Base-by-base conservation (phyloP, 1,284 basidiomycete genomes). In the Cutaneotrichosporon dermatis region DNA sequence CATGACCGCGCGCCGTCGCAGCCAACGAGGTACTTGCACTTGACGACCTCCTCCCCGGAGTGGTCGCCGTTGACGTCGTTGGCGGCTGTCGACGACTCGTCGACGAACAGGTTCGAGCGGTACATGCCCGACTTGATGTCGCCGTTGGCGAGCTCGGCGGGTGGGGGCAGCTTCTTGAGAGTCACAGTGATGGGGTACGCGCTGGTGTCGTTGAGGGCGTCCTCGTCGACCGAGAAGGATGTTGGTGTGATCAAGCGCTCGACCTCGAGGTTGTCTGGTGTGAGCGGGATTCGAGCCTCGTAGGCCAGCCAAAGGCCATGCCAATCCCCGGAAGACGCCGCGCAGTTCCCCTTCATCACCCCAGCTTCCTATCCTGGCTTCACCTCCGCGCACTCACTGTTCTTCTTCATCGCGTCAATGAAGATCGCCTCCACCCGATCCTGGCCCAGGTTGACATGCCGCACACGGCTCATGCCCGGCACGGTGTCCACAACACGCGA, bases 51-150 rank as follows among this genome's bases (percentile, higher is more conserved):
- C 51, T 58, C 62, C 52, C 33, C 69, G 51, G 49, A 71, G 56
- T 79, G 76, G 54, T 75, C 76, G 16, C 71, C 75, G 33, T 76
- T 69, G 43, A 76, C 66, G 56, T 72, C 78, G 57, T 78, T 77
- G 16, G 70, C 72, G n/a, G 61, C 58, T 5, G 62, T 67, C 5
- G 37, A 25, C 49, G 60, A 64, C 52, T 69, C 64, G 45, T 67
- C 64, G 9, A 50, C 56, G 36, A 73, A 67, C 33, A 73, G 58
- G 60, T 73, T 73, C 50, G 64, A 67, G 11, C 71, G 66, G 59
- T 69, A 69, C 49, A 73, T 55, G 1, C 71, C 71, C 40, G 54
- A 63, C 43, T 66, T 45, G 35, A 65, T 46, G 58, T 65, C 66
- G 46, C 57, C 65, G 48, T 39, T 63, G 11, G 48, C 63, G 54